Conservation (phyloP, 73 alveolate species). For the Paramecium caudatum region DNA sequence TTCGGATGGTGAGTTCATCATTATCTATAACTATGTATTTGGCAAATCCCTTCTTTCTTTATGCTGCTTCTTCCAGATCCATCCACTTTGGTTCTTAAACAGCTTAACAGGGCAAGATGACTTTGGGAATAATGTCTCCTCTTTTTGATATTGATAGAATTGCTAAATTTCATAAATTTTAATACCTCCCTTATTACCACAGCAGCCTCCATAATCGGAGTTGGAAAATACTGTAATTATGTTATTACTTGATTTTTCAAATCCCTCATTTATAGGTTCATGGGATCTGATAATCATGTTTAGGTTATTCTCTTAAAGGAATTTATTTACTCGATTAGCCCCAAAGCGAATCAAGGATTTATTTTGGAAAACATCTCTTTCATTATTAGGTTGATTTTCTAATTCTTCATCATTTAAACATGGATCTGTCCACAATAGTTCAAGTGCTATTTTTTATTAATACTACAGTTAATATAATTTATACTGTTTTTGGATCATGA, state of each 20-base stretch:
- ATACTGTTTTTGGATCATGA: constrained; percentile 86
- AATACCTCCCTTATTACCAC: constrained; percentile 46
- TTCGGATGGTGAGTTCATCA: constrained; percentile 3
- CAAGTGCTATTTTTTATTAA: constrained; percentile 85
- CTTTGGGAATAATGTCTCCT: constrained; percentile 61
- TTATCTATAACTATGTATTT: constrained; percentile 57
- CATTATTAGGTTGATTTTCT: constrained; percentile 84
- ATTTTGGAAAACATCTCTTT: constrained; percentile 86
- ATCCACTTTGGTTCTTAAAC: constrained; percentile 53
- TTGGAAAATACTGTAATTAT: constrained; percentile 88
- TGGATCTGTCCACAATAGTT: constrained; percentile 91
- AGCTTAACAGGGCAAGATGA: constrained; percentile 24
- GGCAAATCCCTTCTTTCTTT: constrained; percentile 41
- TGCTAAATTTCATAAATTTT: constrained; percentile 13
- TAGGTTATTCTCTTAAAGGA: constrained; percentile 88
- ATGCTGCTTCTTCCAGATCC: constrained; percentile 48
- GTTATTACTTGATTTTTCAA: constrained; percentile 83
- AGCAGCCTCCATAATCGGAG: constrained; percentile 83
- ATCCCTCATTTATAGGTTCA: constrained; percentile 88
- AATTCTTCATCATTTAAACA: constrained; percentile 84
- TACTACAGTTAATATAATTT: constrained; percentile 11
- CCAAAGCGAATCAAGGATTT: constrained; percentile 90
- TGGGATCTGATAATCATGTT: constrained; percentile 87
- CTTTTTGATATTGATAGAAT: constrained; percentile 38
- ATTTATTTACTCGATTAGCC: constrained; percentile 86